Evolutionary conservation across 768 basidiomycete species (phyloP), one percentile per base, ranked within the genome.

Genomic region (Imleria badia): DNA sequence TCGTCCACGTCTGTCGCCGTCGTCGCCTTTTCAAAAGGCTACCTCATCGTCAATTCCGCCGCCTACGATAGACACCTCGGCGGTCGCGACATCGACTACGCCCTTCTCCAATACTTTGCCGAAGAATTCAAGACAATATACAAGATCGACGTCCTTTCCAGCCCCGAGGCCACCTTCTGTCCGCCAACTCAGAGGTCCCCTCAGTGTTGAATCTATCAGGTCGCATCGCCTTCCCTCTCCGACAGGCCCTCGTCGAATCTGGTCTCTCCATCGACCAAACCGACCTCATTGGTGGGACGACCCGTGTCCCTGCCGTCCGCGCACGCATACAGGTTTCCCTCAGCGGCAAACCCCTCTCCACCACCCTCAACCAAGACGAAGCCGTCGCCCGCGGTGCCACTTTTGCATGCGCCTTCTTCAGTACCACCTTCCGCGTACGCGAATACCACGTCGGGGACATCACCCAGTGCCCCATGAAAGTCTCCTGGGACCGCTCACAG

Each of bases 301-400:
- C 94, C 2, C 94, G 95, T 74, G 80, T 98, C 51, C 96, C 96
- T 22, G 86, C 95, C 30, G 89, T 98, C 68, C 93, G 95, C 68
- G 77, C 82, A 36, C 83, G 87, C 69, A 95, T 99, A 74, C 85
- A 89, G 66, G 78, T 82, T 31, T 88, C 85, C 58, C 94, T 97
- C 75, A 76, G 78, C 35, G 90, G 89, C 49, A 94, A 94, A 75
- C 53, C 75, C n/a, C 87, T 98, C 60, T 89, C 83, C 17, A 88
- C 87, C 62, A 98, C 97, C 31, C 86, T 96, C 69, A 99, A 98
- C 80, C 93, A 95, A 76, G 97, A 98, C 62, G 97, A 98, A 77
- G 95, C 97, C 55, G 81, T 94, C 63, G 94, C 93, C 10, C 91
- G 96, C 42, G 97, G 96, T 40, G 91, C 94, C 48, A 98, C 97